Conservation (phyloP, 768 basidiomycete genomes). For the Rossbeevera mucosa region DNA sequence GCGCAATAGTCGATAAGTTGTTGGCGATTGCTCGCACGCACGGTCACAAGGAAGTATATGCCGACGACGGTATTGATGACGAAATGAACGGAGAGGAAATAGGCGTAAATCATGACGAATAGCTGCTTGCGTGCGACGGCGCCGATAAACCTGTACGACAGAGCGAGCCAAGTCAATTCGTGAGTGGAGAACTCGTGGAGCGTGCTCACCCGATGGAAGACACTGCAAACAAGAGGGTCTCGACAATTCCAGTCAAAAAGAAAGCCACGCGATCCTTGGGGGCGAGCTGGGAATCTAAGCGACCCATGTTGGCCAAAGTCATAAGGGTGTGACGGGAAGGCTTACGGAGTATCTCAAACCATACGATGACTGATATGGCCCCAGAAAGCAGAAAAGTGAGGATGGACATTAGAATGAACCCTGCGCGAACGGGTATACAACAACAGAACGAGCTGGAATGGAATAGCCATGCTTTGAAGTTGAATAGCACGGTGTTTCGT, state of each 20-base stretch:
- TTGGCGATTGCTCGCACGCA: conserved; percentile 43
- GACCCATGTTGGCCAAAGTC: background rate
- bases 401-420: conserved; percentile 52
- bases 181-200: background rate
- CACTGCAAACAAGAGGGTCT: conserved; percentile 47
- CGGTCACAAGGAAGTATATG: conserved; percentile 46
- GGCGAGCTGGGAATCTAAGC: conserved; percentile 31
- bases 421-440: conserved; percentile 58
- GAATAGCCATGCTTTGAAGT: conserved; percentile 42
- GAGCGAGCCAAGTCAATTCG: background rate
- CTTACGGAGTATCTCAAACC: conserved; percentile 61
- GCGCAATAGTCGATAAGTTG: conserved; percentile 45
- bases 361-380: conserved; percentile 48
- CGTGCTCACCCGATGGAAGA: conserved; percentile 51
- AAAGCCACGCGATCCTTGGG: conserved; percentile 38
- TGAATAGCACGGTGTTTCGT: conserved; percentile 35
- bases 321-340: conserved; percentile 1
- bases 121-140: conserved; percentile 56
- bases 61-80: conserved; percentile 50
- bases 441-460: conserved; percentile 56
- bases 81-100: conserved; percentile 55
- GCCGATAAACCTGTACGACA: conserved; percentile 51
- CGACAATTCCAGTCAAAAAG: conserved; percentile 47
- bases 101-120: conserved; percentile 53
- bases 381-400: conserved; percentile 54